These are phyloP conservation scores for Globisporangium splendens DNA, from an alignment of 352 stramenopile species.

Conservation along the genomic window DNA sequence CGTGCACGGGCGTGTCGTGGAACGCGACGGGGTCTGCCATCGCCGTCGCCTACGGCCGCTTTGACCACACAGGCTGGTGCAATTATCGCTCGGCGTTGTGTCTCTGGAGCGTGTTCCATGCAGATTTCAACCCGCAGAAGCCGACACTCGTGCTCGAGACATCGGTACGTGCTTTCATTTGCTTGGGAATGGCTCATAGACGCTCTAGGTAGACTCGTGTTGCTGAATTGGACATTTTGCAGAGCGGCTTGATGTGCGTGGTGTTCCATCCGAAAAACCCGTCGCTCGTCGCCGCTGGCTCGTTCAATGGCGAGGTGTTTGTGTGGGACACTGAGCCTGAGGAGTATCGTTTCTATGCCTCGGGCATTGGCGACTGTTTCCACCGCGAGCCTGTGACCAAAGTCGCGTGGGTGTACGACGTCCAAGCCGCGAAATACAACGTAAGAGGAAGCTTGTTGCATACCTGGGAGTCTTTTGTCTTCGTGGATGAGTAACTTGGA, in stretches of 20 bases:
- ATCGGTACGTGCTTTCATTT: slow-evolving; percentile 32
- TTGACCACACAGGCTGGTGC: slow-evolving; percentile 86
- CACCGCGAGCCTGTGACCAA: slow-evolving; percentile 85
- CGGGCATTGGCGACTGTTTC: slow-evolving; percentile 87
- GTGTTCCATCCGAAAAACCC: slow-evolving; percentile 81
- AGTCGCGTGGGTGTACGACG: slow-evolving; percentile 78
- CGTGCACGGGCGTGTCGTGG: slow-evolving; percentile 85
- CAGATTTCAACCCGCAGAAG: slow-evolving; percentile 62
- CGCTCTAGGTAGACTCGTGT: neutral
- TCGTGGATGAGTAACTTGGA: neutral
- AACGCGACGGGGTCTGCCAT: slow-evolving; percentile 82
- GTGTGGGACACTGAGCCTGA: slow-evolving; percentile 73
- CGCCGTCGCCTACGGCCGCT: slow-evolving; percentile 78
- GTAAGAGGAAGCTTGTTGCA: slow-evolving; percentile 17
- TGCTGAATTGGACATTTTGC: neutral
- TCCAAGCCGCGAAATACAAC: slow-evolving; percentile 70
- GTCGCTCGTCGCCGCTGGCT: slow-evolving; percentile 75
- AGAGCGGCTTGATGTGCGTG: slow-evolving; percentile 88
- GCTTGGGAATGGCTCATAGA: neutral
- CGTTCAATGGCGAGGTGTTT: slow-evolving; percentile 86
- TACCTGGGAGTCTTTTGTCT: neutral
- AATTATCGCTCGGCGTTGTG: slow-evolving; percentile 84
- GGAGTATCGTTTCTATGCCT: slow-evolving; percentile 65
- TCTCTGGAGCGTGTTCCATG: slow-evolving; percentile 83
- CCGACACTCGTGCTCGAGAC: slow-evolving; percentile 74